A percentile compares a stretch with the other conserved stretches of the same genome.
Evolutionary conservation across 768 basidiomycete genomes (phyloP).

Genomic region (Leccinum disarticulatum): DNA sequence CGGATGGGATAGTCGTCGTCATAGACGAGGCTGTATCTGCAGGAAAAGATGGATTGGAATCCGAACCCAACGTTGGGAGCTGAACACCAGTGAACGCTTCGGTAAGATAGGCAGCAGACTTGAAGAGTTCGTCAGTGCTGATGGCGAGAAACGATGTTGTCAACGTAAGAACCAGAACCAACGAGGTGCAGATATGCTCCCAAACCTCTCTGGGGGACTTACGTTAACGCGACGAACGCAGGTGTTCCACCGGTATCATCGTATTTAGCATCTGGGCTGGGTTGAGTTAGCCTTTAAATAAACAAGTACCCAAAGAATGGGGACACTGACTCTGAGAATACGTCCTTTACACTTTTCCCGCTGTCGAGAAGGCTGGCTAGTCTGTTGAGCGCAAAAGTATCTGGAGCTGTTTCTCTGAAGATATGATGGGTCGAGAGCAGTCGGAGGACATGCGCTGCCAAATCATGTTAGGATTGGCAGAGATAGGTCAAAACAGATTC

Average conservation of each 20-base stretch:
- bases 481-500: background rate
- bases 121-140: conserved; percentile 77
- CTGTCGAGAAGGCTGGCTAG: conserved; percentile 69
- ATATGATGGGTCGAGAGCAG: conserved; percentile 80
- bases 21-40: background rate
- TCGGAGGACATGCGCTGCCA: conserved; percentile 66
- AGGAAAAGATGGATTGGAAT: conserved; percentile 15
- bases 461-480: background rate
- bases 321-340: conserved; percentile 46
- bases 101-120: conserved; percentile 72
- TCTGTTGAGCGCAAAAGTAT: conserved; percentile 72
- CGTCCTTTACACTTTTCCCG: conserved; percentile 52
- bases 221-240: conserved; percentile 73
- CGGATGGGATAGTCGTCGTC: background rate
- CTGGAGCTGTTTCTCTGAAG: conserved; percentile 63
- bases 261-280: conserved; percentile 65
- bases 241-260: conserved; percentile 62
- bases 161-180: conserved; percentile 2
- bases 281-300: background rate
- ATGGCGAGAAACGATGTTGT: background rate
- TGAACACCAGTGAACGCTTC: conserved; percentile 52
- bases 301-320: background rate
- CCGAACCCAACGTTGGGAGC: conserved; percentile 10
- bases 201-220: conserved; percentile 19
- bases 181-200: background rate